These are phyloP conservation scores for Boletus rubroflammeus DNA, from an alignment of 768 basidiomycete species.

Conservation along the genomic window DNA sequence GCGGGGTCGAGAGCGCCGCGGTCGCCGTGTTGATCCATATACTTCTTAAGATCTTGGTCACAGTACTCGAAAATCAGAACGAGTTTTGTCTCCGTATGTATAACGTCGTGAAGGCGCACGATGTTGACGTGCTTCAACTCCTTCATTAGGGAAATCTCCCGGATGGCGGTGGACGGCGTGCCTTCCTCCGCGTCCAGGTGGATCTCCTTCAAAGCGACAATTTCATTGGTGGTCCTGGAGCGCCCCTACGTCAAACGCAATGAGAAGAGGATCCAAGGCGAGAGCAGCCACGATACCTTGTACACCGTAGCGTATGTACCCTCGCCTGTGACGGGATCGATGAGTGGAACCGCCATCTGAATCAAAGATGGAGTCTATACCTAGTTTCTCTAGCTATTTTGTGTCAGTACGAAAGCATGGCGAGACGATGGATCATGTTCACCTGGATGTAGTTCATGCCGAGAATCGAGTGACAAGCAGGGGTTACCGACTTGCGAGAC, in stretches of 20 bases:
- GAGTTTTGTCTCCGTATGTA: conserved; percentile 97
- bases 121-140: conserved; percentile 99
- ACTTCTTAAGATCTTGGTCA: conserved; percentile 97
- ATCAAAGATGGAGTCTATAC: conserved; percentile 27
- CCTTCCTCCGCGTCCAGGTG: conserved; percentile 99
- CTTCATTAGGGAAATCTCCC: conserved; percentile 99
- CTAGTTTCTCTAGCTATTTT: conserved; percentile 85
- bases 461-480: background rate
- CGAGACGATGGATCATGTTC: conserved; percentile 6
- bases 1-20: conserved; percentile 88
- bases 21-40: conserved; percentile 98
- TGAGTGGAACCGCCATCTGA: conserved; percentile 5
- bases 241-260: conserved; percentile 59
- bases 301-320: conserved; percentile 97
- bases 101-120: conserved; percentile 96
- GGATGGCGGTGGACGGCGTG: conserved; percentile 96
- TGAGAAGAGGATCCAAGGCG: background rate
- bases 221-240: conserved; percentile 96
- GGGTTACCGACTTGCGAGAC: background rate
- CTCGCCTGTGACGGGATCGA: conserved; percentile 49
- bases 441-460: conserved; percentile 61
- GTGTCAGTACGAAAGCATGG: conserved; percentile 4
- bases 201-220: conserved; percentile 98
- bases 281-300: conserved; percentile 55
- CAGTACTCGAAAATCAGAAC: conserved; percentile 98